Evolutionary conservation across 352 stramenopile species (phyloP), one percentile per base, ranked within the genome.

Genomic region (Pythium coloratum): DNA sequence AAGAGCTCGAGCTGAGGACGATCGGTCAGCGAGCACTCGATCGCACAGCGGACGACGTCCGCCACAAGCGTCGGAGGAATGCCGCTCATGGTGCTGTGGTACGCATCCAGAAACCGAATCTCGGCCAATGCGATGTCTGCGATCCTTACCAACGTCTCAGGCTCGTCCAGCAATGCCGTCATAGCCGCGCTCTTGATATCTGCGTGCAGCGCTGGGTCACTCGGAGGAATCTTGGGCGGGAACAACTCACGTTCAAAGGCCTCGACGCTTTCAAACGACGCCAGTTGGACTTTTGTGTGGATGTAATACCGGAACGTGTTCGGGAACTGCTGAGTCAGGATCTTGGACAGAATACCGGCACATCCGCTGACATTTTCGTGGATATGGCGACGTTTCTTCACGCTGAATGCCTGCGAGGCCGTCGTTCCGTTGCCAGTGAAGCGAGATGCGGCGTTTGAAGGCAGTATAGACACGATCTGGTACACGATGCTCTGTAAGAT

Each of bases 261-360:
- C 26, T 86, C 80, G 1, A 93, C 80, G n/a, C 73, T 88, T 42
- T 93, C 84, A 59, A 86, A 93, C 13, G 84, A 93, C 14, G 82
- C 77, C 9, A 93, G 40, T 54, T 91, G 84, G 38, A 90, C 67
- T 38, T 77, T 86, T 2, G 78, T 78, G 54, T 91, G 82, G 24
- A 88, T 86, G 55, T 81, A 90, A 49, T 90, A 93, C 18, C 80
- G 75, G 59, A 91, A 91, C 24, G 84, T 93, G 59, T 93, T 91
- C 1, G 84, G 84, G 26, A 90, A 90, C 65, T 90, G 72, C 51
- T 88, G 79, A 10, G 80, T 81, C 18, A 91, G 60, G 6, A 90
- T 80, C 34, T 90, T 91, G 6, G 67, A 62, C 36, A 92, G 64
- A n/a, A 92, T 82, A 30, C 88, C 82, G 12, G 78, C 76, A 49